Evolutionary conservation across 306 rosid genomes (phyloP), one percentile per base, ranked within the genome.

Genomic region (Sindora glabra): DNA sequence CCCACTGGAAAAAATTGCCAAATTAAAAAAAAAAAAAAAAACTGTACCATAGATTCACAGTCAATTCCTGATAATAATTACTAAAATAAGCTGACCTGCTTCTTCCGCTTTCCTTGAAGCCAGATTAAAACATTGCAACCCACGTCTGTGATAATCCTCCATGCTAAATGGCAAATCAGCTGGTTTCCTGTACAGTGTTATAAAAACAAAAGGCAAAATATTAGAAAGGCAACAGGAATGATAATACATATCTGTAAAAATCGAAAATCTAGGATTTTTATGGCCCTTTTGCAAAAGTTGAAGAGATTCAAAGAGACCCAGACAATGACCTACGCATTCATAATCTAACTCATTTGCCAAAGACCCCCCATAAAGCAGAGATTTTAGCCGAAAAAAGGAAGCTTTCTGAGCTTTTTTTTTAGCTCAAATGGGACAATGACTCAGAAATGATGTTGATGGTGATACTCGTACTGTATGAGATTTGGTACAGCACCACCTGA

Each of bases 71-170:
- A 56, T 11, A 49, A 47, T 16, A 44, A 22, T 37, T 41, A 39
- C 24, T 21, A 45, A 39, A 49, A 42, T 39, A 47, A 32, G 70
- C 78, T 19, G 14, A 86, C 99, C 95, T 27, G 99, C 79, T 81
- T 89, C 95, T 78, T 86, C 99, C 38, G 95, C 96, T 68, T 86
- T 92, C 69, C 96, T 89, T 63, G 95, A 89, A 66, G 96, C 95
- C 85, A 85, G 58, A 26, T 74, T 81, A 37, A 83, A 64, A 77
- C 84, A 89, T 46, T 81, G 91, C 48, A 77, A 48, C 55, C 79
- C 86, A 53, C 57, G 75, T 74, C 74, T 72, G 21, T 71, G 56
- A 46, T 64, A 38, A 64, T 69, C 69, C 71, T 71, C 87, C 99
- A 89, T 83, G 32, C 52, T 60, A 57, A 45, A 27, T 29, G 46